Base-by-base conservation (phyloP, 2,329 filamentous ascomycete genomes). In the Hypomyces perniciosus region DNA sequence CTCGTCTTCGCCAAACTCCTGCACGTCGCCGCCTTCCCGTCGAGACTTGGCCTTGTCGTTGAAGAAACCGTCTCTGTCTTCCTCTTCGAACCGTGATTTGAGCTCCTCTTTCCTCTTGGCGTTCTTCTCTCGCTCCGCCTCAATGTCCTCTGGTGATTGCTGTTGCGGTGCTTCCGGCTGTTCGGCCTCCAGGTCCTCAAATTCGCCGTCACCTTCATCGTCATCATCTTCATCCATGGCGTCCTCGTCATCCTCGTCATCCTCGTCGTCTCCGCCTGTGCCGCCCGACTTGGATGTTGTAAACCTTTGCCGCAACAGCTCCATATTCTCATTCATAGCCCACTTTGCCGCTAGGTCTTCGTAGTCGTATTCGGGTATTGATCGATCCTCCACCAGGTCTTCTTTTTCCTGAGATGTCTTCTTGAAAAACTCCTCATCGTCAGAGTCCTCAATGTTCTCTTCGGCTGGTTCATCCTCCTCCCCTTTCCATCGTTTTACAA, bases 1-100 rank as follows among this genome's bases (percentile, higher is more conserved):
- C 50, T 99, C 89, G 65, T 99, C 93, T 69, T 99, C 93, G 47
- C 91, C 93, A 62, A 95, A 97, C 63, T 95, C 86, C 48, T 92
- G 83, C 5, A 83, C 75, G 3, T 78, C 78, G 33, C 79, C 85
- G 30, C 80, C 83, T 57, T 90, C 86, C 56, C 81, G 77, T 34
- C 86, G 80, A 8, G 86, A 86, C 46, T 85, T 82, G 29, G 88
- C 84, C 64, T 95, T 95, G 69, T 93, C 90, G 63, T 95, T 95
- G 62, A 88, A 83, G 65, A 96, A 91, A 0, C 93, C 93, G 65
- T 99, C 93, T n/a, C 89, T 81, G 65, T 99, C 93, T 74, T 99
- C 93, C 68, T 97, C 91, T 64, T 99, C 93, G 64, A 99, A 99
- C 1, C 95, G 84, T 47, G 95, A 76, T 65, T 90, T 95, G 48